Evolutionary conservation across 345 rosid species (phyloP), one percentile per base, ranked within the genome.

Genomic region (Eutrema japonicum): DNA sequence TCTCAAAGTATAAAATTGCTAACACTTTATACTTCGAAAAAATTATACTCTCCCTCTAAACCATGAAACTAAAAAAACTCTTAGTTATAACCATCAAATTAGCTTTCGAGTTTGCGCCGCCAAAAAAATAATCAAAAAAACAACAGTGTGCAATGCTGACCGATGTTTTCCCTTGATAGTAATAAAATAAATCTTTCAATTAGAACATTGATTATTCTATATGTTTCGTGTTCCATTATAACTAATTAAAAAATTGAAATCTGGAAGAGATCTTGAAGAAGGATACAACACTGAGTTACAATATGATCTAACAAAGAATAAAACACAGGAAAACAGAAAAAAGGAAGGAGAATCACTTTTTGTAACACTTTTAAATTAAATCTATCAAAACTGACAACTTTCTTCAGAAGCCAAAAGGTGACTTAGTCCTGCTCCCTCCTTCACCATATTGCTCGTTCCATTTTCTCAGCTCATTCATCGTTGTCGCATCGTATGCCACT

Each of bases 391-490:
- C 37, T 12, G 10, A 7, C 43, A 38, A 7, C 16, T 46, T 65
- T 47, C 45, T 40, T 74, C 83, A 82, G 76, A 94, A 94, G 33
- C 98, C 97, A 46, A 94, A 91, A 2, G 93, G 96, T 13, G 97
- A 82, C 74, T 82, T 87, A 61, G 79, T 81, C 83, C 98, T 82
- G 82, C 88, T 89, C 68, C 98, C 98, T 16, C 92, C 97, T 82
- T 91, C 98, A 49, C 98, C 98, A 13, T 91, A 94, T 64, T 92
- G 97, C 67, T 91, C 97, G 8, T 94, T 94, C 98, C 98, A 94
- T 84, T 94, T 94, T 74, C 98, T 83, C 68, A 94, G 84, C 86
- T 91, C 98, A 29, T 91, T 91, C 98, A 94, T 94, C 63, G 90
- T 88, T 0, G 93, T 64, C 0, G 98, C 96, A 52, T 91, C 97